Base-by-base conservation (phyloP, 2,329 filamentous ascomycete genomes). In the Fusarium illudens region DNA sequence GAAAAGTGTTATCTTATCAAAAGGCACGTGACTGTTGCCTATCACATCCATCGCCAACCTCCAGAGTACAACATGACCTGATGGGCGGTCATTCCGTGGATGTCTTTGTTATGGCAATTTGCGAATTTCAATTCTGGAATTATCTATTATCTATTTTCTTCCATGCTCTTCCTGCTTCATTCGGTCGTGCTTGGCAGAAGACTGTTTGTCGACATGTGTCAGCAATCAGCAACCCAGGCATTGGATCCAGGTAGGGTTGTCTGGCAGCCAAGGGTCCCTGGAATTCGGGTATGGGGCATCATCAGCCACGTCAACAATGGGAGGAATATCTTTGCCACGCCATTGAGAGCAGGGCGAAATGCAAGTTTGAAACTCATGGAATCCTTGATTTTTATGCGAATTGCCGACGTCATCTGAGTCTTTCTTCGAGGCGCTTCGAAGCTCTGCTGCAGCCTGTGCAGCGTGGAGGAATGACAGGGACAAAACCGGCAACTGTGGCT, bases 1-100 rank as follows among this genome's bases (percentile, higher is more conserved):
- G 9, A 46, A 46, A 48, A n/a, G 25, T 6, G 20, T 57, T 67
- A 73, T 76, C 75, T 77, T 77, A 77, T 77, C 75, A 6, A n/a
- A n/a, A 3, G 6, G 0, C 75, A 77, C 75, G 75, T 77, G 75
- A 76, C 20, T n/a, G 6, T 15, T 44, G 22, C 39, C 39, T 42
- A 42, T 42, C 37, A 25, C 4, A 12, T 9, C 20, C 13, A 22
- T 39, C 36, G 2, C 7, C 12, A 42, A 19, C 15, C 19, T 42
- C 4, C 20, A 42, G 37, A 42, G 19, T 13, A 42, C 37, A 42
- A 15, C 10, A 22, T 25, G 22, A 13, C 12, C 4, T 15, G 37
- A 25, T 25, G 37, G n/a, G 4, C 2, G n/a, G 37, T 2, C 8
- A 42, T 42, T 42, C 9, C 8, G n/a, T n/a, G n/a, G n/a, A 22